phyloP scores from a whole-genome alignment of 768 basidiomycete genomes.

The Ramaria sp. region DNA sequence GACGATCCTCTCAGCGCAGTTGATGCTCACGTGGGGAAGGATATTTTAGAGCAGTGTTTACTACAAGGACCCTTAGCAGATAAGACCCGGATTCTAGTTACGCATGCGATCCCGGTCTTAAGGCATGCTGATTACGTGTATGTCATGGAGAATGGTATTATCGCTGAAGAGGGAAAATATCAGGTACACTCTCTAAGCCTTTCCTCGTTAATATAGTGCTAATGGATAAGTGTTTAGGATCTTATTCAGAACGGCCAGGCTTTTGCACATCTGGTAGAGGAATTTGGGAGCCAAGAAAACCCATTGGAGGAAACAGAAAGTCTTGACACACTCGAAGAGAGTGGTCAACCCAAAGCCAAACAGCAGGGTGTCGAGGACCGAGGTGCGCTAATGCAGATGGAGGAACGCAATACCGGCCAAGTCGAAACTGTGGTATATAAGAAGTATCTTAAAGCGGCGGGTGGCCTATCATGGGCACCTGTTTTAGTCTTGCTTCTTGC shows the following conservation, averaged over 20 bases:
- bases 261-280: slow-evolving; percentile 43
- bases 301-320: slow-evolving; percentile 11
- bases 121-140: slow-evolving; percentile 54
- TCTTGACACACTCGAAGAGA: slow-evolving; percentile 5
- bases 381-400: slow-evolving; percentile 37
- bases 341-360: slow-evolving; percentile 7
- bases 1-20: slow-evolving; percentile 79
- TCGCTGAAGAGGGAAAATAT: slow-evolving; percentile 56
- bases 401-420: slow-evolving; percentile 47
- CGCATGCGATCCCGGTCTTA: slow-evolving; percentile 47
- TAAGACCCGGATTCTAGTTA: slow-evolving; percentile 53
- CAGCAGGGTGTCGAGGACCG: slow-evolving; percentile 24
- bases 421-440: slow-evolving; percentile 39
- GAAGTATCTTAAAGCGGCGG: slow-evolving; percentile 37
- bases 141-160: slow-evolving; percentile 45
- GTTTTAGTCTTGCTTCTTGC: slow-evolving; percentile 33
- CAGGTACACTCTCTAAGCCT: slow-evolving; percentile 22
- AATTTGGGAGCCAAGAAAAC: slow-evolving; percentile 36
- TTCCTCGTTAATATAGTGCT: neutral
- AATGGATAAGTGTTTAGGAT: slow-evolving; percentile 21
- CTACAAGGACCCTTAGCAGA: slow-evolving; percentile 39
- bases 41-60: slow-evolving; percentile 53
- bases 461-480: slow-evolving; percentile 35
- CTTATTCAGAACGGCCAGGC: slow-evolving; percentile 33
- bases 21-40: slow-evolving; percentile 65